These are phyloP conservation scores for Chaetothyriales sp. DNA, from an alignment of 2,329 filamentous ascomycete species.

Conservation along the genomic window DNA sequence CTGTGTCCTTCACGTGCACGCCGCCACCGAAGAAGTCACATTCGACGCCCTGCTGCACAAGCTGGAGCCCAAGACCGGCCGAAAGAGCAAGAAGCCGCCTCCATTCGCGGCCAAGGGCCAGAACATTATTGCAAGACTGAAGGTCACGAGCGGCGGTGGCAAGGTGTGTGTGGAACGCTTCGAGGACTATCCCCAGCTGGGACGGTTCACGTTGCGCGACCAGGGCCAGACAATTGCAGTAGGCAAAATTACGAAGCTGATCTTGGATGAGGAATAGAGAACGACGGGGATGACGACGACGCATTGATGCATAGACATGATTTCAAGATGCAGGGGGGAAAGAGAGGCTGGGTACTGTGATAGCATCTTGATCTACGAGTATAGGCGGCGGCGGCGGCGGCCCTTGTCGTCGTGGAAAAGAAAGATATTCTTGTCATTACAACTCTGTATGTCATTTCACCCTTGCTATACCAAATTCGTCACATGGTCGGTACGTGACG, in stretches of 20 bases:
- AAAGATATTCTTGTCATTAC: neutral
- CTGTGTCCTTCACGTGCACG: slow-evolving; percentile 93
- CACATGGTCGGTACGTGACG: no score
- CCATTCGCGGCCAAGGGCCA: slow-evolving; percentile 68
- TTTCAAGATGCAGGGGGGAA: neutral
- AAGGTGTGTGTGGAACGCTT: slow-evolving; percentile 87
- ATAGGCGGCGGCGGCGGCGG: no score
- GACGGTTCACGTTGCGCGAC: slow-evolving; percentile 77
- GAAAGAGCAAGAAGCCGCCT: slow-evolving; percentile 85
- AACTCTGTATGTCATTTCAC: neutral
- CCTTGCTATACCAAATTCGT: neutral
- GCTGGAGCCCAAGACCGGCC: slow-evolving; percentile 81
- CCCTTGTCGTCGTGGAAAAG: neutral
- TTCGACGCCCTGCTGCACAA: slow-evolving; percentile 80
- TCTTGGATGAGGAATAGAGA: slow-evolving; percentile 30
- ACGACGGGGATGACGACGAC: neutral
- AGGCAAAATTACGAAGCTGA: slow-evolving; percentile 93
- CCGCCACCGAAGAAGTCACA: slow-evolving; percentile 93
- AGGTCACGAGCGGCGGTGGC: slow-evolving; percentile 71
- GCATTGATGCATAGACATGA: neutral
- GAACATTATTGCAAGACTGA: slow-evolving; percentile 81
- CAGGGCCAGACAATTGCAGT: slow-evolving; percentile 99
- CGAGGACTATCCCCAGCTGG: slow-evolving; percentile 89
- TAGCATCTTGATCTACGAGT: neutral
- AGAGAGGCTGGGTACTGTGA: neutral